Conservation (phyloP, 192 early-diverging fungal species). For the Coemansia sp. region DNA sequence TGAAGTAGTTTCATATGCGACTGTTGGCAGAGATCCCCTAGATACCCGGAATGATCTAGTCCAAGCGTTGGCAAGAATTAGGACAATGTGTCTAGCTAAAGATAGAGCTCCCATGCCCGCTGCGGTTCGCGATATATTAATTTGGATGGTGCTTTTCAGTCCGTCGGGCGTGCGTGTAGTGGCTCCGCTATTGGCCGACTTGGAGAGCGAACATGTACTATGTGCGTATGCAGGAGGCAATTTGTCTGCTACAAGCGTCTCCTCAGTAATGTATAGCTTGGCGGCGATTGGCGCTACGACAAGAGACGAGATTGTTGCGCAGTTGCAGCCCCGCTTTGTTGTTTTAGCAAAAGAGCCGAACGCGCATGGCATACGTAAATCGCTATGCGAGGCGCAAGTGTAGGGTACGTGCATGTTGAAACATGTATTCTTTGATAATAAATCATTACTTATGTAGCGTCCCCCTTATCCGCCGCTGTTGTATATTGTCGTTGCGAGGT, state of each 20-base stretch:
- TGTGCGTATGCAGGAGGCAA: background rate
- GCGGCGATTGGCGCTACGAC: slow-evolving; percentile 47
- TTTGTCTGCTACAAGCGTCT: background rate
- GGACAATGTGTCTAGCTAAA: background rate
- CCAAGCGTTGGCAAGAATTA: slow-evolving; percentile 15
- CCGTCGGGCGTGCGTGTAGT: slow-evolving; percentile 50
- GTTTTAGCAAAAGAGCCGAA: slow-evolving; percentile 25
- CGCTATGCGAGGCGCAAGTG: slow-evolving; percentile 1
- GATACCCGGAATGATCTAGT: slow-evolving; percentile 16
- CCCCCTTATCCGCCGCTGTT: background rate
- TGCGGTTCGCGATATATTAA: background rate
- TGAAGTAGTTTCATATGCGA: slow-evolving; percentile 33
- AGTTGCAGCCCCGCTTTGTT: background rate
- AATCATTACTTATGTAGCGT: background rate
- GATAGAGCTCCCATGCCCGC: background rate
- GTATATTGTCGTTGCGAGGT: slow-evolving; percentile 7
- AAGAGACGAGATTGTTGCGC: slow-evolving; percentile 24
- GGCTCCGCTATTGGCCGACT: slow-evolving; percentile 18
- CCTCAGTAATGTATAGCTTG: slow-evolving; percentile 12
- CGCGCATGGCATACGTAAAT: slow-evolving; percentile 31
- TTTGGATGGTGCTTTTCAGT: slow-evolving; percentile 53
- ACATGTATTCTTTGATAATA: background rate
- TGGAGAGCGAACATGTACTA: slow-evolving; percentile 3
- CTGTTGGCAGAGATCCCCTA: slow-evolving; percentile 12
- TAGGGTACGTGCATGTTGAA: background rate